Evolutionary conservation across 208 protist species (phyloP).

Genomic region (Herpetomonas samuelpessoai): DNA sequence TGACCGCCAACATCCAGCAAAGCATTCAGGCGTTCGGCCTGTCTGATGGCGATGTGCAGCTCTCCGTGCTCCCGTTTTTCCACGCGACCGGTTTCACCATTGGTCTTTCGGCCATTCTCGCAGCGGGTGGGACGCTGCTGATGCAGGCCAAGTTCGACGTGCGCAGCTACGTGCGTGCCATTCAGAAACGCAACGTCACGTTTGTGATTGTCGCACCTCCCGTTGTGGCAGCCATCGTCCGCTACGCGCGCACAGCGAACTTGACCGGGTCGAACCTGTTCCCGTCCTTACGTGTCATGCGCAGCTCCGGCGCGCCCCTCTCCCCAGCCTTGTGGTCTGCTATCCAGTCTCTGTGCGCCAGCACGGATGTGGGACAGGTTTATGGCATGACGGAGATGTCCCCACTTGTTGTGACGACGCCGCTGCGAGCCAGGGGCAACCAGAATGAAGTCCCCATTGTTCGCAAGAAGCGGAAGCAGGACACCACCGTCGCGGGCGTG

Average conservation of each 20-base stretch:
- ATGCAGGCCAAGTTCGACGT: conserved; percentile 44
- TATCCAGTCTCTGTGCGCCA: conserved; percentile 16
- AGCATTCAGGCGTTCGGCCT: conserved; percentile 15
- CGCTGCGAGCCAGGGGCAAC: background rate
- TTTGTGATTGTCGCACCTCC: conserved; percentile 69
- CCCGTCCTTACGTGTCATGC: conserved; percentile 14
- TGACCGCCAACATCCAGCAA: conserved; percentile 33
- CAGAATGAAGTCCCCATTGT: conserved; percentile 1
- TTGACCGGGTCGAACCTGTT: conserved; percentile 24
- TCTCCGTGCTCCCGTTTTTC: conserved; percentile 73
- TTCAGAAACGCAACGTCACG: conserved; percentile 51
- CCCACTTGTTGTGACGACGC: conserved; percentile 23
- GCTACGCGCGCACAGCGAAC: conserved; percentile 34
- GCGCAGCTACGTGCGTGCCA: conserved; percentile 22
- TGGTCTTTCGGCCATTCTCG: conserved; percentile 28
- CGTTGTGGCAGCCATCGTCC: conserved; percentile 59
- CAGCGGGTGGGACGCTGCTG: conserved; percentile 22
- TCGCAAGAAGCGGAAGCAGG: background rate
- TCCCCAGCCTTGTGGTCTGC: conserved; percentile 24
- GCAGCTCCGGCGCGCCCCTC: conserved; percentile 62
- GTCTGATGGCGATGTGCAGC: conserved; percentile 12
- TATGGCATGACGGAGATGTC: conserved; percentile 83
- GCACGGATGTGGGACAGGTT: conserved; percentile 31
- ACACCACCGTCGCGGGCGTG: conserved; percentile 11
- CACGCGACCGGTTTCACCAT: conserved; percentile 83